Evolutionary conservation across 148 eudicot genomes (phyloP).

Genomic region (Salicornia ramosissima): DNA sequence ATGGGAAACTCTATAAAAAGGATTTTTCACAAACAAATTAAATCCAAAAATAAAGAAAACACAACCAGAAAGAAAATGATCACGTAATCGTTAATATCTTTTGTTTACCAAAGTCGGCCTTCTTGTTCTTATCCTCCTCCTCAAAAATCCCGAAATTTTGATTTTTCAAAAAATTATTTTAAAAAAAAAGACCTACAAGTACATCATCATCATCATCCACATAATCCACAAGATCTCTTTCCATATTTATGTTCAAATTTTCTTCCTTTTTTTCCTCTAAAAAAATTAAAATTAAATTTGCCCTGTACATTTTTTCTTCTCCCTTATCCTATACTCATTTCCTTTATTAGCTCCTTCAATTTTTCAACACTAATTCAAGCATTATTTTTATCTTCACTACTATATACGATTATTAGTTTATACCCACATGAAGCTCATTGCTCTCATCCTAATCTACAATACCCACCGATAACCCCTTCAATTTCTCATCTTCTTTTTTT

Average conservation of each 20-base stretch:
- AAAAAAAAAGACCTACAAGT: background rate
- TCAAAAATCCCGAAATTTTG: background rate
- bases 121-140: slow-evolving; percentile 18
- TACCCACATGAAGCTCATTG: slow-evolving; percentile 26
- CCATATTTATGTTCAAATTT: background rate
- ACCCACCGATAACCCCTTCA: slow-evolving; percentile 7
- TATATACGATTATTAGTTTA: background rate
- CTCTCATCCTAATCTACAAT: slow-evolving; percentile 24
- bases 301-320: background rate
- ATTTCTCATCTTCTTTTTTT: background rate
- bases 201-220: slow-evolving; percentile 13
- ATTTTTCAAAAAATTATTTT: background rate
- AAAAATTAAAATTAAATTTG: too few relatives aligned
- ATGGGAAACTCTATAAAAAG: background rate
- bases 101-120: slow-evolving; percentile 21
- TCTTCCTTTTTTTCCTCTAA: background rate
- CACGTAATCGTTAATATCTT: slow-evolving; percentile 14
- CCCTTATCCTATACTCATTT: slow-evolving; percentile 25
- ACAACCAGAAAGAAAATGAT: slow-evolving; percentile 8
- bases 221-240: slow-evolving; percentile 3
- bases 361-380: background rate
- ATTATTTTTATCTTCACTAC: background rate
- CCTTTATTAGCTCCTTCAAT: slow-evolving; percentile 13
- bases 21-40: slow-evolving; percentile 2
- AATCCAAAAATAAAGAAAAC: background rate